Evolutionary conservation across 257 asterid species (phyloP).

Genomic region (Jacaranda mimosifolia): DNA sequence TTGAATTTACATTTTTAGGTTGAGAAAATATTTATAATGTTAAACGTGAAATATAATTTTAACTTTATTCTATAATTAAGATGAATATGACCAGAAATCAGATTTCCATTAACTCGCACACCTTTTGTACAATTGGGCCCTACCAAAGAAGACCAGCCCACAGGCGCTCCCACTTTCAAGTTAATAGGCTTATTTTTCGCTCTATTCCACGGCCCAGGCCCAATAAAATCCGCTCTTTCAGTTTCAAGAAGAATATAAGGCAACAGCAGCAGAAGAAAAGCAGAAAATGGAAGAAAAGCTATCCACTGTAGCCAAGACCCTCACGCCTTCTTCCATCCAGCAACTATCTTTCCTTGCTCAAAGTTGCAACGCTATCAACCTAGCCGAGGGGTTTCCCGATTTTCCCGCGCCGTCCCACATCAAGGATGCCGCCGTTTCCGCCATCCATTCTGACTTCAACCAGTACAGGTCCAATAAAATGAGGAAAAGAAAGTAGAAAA

Average conservation of each 20-base stretch:
- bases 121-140: too few species aligned
- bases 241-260: slow-evolving; percentile 34
- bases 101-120: too few species aligned
- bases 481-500: neutral
- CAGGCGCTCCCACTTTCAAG: neutral
- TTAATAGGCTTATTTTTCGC: neutral
- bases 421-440: slow-evolving; percentile 80
- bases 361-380: slow-evolving; percentile 80
- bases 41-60: too few species aligned
- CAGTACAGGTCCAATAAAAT: slow-evolving; percentile 74
- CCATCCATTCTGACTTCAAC: slow-evolving; percentile 82
- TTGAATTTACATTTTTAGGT: too few species aligned
- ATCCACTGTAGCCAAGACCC: slow-evolving; percentile 67
- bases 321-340: slow-evolving; percentile 77
- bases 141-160: too few species aligned
- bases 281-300: slow-evolving; percentile 65
- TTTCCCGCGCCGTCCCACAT: slow-evolving; percentile 75
- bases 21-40: too few species aligned
- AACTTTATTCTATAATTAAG: too few species aligned
- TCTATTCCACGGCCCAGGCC: neutral
- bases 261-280: slow-evolving; percentile 4
- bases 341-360: slow-evolving; percentile 78
- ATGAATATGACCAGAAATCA: too few species aligned
- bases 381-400: slow-evolving; percentile 95
- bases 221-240: neutral